Evolutionary conservation across 192 early-diverging fungal species (phyloP).

Genomic region (Backusella morwellensis): DNA sequence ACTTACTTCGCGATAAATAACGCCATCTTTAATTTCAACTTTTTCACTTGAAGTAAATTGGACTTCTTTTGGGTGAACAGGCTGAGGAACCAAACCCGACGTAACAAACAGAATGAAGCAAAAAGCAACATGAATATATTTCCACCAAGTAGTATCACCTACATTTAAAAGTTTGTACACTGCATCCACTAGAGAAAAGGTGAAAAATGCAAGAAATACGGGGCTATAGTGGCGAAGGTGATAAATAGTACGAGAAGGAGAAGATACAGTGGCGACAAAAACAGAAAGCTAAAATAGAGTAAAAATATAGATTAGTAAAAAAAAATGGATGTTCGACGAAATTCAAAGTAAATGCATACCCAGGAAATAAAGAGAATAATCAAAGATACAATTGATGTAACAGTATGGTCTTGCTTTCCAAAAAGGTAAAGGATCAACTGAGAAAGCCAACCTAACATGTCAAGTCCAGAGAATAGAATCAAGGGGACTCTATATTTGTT

Average conservation of each 20-base stretch:
- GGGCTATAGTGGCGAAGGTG: not conserved
- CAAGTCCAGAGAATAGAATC: not conserved
- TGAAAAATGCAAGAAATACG: not conserved
- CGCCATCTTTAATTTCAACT: slow-evolving; percentile 5
- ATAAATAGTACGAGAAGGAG: not conserved
- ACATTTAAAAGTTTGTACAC: not conserved
- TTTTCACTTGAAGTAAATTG: not conserved
- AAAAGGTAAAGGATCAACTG: not conserved
- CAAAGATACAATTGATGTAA: not conserved
- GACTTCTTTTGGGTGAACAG: slow-evolving; percentile 12
- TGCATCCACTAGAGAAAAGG: not conserved
- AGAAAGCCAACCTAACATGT: not conserved
- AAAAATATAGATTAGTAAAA: not conserved
- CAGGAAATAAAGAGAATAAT: not conserved
- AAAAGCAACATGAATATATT: not conserved
- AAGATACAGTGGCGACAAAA: not conserved
- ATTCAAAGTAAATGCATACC: not conserved
- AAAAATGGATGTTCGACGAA: not conserved
- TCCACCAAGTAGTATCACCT: not conserved
- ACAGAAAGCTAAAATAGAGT: not conserved
- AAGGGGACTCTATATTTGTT: not conserved
- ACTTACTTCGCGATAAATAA: slow-evolving; percentile 21
- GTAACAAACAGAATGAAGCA: not conserved
- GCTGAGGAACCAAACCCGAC: not conserved
- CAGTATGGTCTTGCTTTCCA: not conserved